A percentile compares a stretch with the other conserved stretches of the same genome.
Conservation (phyloP, 768 basidiomycete species). For the Termitomyces sp. region DNA sequence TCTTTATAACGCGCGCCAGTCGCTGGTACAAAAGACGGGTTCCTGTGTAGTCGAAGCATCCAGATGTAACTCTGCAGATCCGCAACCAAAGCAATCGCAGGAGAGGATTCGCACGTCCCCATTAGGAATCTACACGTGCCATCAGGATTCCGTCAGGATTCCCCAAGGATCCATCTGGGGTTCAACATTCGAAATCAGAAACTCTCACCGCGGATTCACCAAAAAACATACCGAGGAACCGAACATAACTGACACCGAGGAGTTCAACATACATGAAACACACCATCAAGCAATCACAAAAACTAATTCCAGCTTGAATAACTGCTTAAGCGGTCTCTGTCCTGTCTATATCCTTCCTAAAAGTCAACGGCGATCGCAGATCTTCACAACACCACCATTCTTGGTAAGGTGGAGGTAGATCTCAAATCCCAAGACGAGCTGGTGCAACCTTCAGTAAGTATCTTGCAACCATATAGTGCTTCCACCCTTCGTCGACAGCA, state of each 20-base stretch:
- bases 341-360: not conserved
- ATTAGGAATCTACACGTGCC: slow-evolving; percentile 10
- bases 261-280: not conserved
- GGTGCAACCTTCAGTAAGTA: not conserved
- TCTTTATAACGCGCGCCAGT: slow-evolving; percentile 21
- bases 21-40: slow-evolving; percentile 13
- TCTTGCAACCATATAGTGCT: not conserved
- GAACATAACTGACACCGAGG: slow-evolving; percentile 1
- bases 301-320: not conserved
- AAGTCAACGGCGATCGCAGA: not conserved
- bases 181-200: not conserved
- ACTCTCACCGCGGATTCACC: slow-evolving; percentile 5
- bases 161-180: not conserved
- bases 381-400: not conserved
- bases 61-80: slow-evolving; percentile 26
- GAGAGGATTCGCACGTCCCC: slow-evolving; percentile 15
- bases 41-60: slow-evolving; percentile 26
- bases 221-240: slow-evolving; percentile 3
- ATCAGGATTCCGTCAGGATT: slow-evolving; percentile 4
- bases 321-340: not conserved
- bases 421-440: not conserved
- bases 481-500: not conserved
- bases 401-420: not conserved
- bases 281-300: not conserved
- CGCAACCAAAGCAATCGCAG: slow-evolving; percentile 20